Conservation (phyloP, 192 early-diverging fungal genomes). For the Rhizophlyctis rosea region DNA sequence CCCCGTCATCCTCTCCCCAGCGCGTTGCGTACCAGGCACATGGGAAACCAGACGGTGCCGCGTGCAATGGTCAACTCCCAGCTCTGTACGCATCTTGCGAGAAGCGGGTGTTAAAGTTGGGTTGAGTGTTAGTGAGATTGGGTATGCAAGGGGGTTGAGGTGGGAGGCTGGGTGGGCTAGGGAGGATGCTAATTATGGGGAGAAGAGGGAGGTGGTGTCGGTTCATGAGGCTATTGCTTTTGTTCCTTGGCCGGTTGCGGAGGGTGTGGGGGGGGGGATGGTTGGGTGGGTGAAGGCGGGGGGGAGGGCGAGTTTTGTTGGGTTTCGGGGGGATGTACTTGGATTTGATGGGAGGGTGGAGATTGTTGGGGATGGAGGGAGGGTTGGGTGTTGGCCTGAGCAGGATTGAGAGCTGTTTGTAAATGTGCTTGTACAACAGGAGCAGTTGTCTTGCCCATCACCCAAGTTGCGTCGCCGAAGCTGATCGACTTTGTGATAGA, state of each 20-base stretch:
- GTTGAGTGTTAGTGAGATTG: slow-evolving; percentile 45
- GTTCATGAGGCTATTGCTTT: slow-evolving; percentile 66
- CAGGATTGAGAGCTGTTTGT: slow-evolving; percentile 27
- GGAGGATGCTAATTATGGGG: slow-evolving; percentile 31
- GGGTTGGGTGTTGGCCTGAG: slow-evolving; percentile 26
- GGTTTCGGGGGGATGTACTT: slow-evolving; percentile 63
- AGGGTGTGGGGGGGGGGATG: slow-evolving; percentile 50
- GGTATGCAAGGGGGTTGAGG: slow-evolving; percentile 60
- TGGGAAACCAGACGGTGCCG: slow-evolving; percentile 63
- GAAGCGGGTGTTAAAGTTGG: slow-evolving; percentile 61
- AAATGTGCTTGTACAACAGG: no score
- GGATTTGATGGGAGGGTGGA: slow-evolving; percentile 56
- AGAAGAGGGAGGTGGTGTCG: slow-evolving; percentile 26
- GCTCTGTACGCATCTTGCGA: slow-evolving; percentile 51
- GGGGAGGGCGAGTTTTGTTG: slow-evolving; percentile 50
- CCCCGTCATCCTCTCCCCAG: slow-evolving; percentile 62
- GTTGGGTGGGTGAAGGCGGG: slow-evolving; percentile 31
- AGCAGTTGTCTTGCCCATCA: no score
- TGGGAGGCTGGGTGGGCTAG: slow-evolving; percentile 77
- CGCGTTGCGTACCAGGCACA: slow-evolving; percentile 58
- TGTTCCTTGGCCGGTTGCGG: slow-evolving; percentile 68
- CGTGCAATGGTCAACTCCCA: slow-evolving; percentile 48
- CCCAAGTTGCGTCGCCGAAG: no score
- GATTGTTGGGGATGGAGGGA: slow-evolving; percentile 58
- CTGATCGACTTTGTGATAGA: no score